Evolutionary conservation across 257 asterid species (phyloP), one percentile per base, ranked within the genome.

Genomic region (Jacaranda copaia): DNA sequence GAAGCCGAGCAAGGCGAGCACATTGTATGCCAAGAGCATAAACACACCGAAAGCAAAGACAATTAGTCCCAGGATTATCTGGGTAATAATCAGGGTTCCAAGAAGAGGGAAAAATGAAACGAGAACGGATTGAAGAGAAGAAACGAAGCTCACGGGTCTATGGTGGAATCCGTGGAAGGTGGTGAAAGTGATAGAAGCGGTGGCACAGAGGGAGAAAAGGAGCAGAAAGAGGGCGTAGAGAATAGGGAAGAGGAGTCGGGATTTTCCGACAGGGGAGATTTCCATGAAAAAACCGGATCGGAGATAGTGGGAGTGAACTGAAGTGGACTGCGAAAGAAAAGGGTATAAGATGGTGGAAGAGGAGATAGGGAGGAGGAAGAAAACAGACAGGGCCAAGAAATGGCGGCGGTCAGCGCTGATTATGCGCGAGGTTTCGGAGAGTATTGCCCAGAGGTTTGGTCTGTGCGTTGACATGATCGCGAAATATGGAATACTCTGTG

Each of bases 331-430:
- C 2, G 9, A 70, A 18, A 86, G 87, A n/a, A 63, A 88, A 3
- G 87, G 84, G 90, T 80, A 87, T 19, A 87, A 25, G 56, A 80
- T 71, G 66, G 85, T 42, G 16, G 86, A 86, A 14, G 88, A 35
- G 53, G 92, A 86, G 40, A 76, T 70, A 10, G 98, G 97, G 32
- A 92, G 74, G 72, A 94, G 82, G 84, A 92, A 90, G 83, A 87
- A 77, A 32, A 87, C 79, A 0, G 97, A 82, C 3, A 94, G 90
- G 65, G 92, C 89, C 18, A 82, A 65, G 80, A 87, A 94, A 43
- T 89, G 96, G 83, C 89, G 84, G 35, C 89, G 77, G 88, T 88
- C 96, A 25, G 96, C 82, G 61, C 62, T 83, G 85, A 94, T 81
- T 66, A 90, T 79, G 63, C 88, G 84, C 63, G 84, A 85, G 15